Conservation (phyloP, 2,329 filamentous ascomycete species). For the Fragosphaeria purpurea region DNA sequence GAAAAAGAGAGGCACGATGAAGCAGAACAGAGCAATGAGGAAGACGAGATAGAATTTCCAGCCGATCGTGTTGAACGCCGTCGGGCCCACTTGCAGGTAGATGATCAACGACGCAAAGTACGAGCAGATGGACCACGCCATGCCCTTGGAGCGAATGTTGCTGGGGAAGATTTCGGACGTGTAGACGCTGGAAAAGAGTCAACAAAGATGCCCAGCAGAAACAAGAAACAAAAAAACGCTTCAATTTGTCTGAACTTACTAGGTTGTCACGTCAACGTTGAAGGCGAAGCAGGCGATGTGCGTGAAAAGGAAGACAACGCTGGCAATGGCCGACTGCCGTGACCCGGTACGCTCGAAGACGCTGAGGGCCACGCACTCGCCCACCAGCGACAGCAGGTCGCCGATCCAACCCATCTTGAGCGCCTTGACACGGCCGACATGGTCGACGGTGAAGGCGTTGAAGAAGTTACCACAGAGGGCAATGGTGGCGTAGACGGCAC, state of each 20-base stretch:
- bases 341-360: not conserved
- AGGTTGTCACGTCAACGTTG: not conserved
- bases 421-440: too few relatives aligned
- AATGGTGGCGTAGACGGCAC: too few relatives aligned
- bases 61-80: not conserved
- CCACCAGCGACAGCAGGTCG: too few relatives aligned
- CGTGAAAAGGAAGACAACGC: not conserved
- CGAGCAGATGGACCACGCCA: not conserved
- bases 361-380: too few relatives aligned
- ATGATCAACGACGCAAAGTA: slow-evolving; percentile 5
- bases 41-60: slow-evolving; percentile 6
- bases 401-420: too few relatives aligned
- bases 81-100: not conserved
- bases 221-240: too few relatives aligned
- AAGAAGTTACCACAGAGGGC: too few relatives aligned
- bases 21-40: not conserved
- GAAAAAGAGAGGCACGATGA: not conserved
- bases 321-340: not conserved
- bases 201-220: too few relatives aligned
- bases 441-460: too few relatives aligned
- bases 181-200: slow-evolving; percentile 20
- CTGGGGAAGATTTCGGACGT: slow-evolving; percentile 46
- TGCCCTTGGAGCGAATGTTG: slow-evolving; percentile 21
- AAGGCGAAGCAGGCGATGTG: slow-evolving; percentile 1
- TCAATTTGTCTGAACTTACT: not conserved